A percentile compares a stretch with the other conserved stretches of the same genome.
Evolutionary conservation across 768 basidiomycete species (phyloP).

Genomic region (Lenzites betulinus): DNA sequence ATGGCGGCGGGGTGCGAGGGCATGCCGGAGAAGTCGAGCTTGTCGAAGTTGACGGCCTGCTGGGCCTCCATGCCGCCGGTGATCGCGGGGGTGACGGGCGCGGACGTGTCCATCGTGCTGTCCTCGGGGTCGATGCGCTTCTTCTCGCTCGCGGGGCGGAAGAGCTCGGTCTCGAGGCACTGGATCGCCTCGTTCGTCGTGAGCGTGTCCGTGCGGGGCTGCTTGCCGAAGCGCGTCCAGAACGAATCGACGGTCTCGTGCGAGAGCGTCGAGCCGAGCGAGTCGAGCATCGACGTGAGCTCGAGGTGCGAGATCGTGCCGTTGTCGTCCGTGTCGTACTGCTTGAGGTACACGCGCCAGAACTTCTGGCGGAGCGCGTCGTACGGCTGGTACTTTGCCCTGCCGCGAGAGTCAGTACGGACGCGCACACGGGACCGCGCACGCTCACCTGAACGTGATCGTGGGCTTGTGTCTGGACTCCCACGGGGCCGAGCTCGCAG

Average conservation of each 20-base stretch:
- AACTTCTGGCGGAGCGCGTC: slow-evolving; percentile 87
- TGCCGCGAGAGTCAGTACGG: slow-evolving; percentile 31
- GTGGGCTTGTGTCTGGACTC: slow-evolving; percentile 71
- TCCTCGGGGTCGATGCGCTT: slow-evolving; percentile 59
- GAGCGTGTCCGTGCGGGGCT: slow-evolving; percentile 66
- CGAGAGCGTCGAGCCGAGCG: slow-evolving; percentile 91
- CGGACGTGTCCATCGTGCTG: slow-evolving; percentile 44
- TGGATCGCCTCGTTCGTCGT: slow-evolving; percentile 78
- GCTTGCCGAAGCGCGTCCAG: slow-evolving; percentile 71
- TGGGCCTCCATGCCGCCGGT: slow-evolving; percentile 44
- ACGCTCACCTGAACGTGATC: slow-evolving; percentile 62
- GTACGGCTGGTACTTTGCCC: slow-evolving; percentile 96
- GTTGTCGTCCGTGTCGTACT: slow-evolving; percentile 90
- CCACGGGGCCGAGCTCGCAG: slow-evolving; percentile 66
- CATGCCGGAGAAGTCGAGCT: slow-evolving; percentile 66
- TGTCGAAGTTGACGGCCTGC: slow-evolving; percentile 44
- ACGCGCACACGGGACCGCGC: slow-evolving; percentile 1
- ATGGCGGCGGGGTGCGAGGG: slow-evolving; percentile 31
- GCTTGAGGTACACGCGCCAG: slow-evolving; percentile 85
- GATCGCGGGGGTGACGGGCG: slow-evolving; percentile 55
- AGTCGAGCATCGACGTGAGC: slow-evolving; percentile 93
- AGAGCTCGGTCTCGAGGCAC: slow-evolving; percentile 84
- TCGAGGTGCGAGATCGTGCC: slow-evolving; percentile 77
- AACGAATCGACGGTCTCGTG: slow-evolving; percentile 76
- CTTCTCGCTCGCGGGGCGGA: slow-evolving; percentile 71